Base-by-base conservation (phyloP, 805 yeast species). In the Kuraishia molischiana region DNA sequence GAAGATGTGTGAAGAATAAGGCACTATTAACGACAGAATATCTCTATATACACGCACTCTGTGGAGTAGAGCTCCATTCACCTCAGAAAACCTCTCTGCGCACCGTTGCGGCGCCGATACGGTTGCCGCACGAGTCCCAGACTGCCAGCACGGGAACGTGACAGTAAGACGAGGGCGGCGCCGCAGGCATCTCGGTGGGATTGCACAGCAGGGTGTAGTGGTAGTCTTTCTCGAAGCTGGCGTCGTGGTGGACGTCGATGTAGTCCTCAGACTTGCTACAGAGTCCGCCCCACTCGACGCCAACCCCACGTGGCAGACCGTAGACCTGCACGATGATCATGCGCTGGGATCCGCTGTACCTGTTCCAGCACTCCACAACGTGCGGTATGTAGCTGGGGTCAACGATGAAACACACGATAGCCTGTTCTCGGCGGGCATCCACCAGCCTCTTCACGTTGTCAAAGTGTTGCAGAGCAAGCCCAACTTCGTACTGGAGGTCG, bases 221-320 rank as follows among this genome's bases (percentile, higher is more conserved):
- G 26, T 22, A 22, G 26, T 22, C 26, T 11, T 22, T 8, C 26
- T 22, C 26, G 11, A 22, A 22, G n/a, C n/a, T n/a, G n/a, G n/a
- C n/a, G n/a, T n/a, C n/a, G 17, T 8, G 13, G 13, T 9, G 8
- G 14, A 28, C 13, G 6, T 28, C 31, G 8, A 28, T 11, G 17
- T 5, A 11, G 70, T 63, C 49, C 61, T 54, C 47, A 20, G 61
- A 59, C 39, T 69, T 67, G 42, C 66, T 74, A 4, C 75, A 56
- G 3, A 72, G 42, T 1, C 90, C 94, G 28, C 79, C 74, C 90
- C 94, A 83, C 59, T 85, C 95, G 24, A 81, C 70, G 17, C 54
- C 52, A 0, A 89, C 86, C 29, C 63, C 61, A 37, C 69, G 71
- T 4, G 95, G 95, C 36, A 85, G 59, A 24, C 58, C 66, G 0